Evolutionary conservation across 1,284 basidiomycete genomes (phyloP).

Genomic region (Leccinum griseonigrum): DNA sequence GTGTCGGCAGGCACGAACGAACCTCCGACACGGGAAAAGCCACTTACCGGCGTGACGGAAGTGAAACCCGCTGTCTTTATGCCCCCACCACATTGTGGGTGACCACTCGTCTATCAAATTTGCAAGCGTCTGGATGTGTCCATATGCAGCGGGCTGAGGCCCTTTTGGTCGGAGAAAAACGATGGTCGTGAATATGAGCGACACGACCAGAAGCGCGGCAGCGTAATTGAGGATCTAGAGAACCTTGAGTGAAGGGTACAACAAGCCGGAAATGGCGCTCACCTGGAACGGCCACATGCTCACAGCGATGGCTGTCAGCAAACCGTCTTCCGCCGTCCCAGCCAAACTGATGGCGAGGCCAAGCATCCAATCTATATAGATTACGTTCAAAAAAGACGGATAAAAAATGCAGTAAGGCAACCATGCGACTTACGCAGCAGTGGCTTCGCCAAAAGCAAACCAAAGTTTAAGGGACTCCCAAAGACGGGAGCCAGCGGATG

Average conservation of each 20-base stretch:
- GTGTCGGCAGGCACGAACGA: background rate
- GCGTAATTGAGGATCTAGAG: constrained; percentile 31
- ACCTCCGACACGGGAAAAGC: background rate
- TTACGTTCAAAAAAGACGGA: background rate
- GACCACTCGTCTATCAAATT: constrained; percentile 13
- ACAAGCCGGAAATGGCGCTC: background rate
- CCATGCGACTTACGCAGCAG: constrained; percentile 24
- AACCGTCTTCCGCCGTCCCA: constrained; percentile 10
- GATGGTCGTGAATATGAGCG: constrained; percentile 17
- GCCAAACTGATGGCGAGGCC: constrained; percentile 26
- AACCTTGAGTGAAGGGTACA: background rate
- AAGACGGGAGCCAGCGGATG: constrained; percentile 25
- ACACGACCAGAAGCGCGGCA: constrained; percentile 17
- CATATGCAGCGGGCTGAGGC: constrained; percentile 31
- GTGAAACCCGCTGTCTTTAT: constrained; percentile 14
- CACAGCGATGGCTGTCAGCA: constrained; percentile 20
- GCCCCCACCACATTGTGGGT: constrained; percentile 33
- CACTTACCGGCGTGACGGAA: constrained; percentile 23
- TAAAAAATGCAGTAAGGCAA: no score
- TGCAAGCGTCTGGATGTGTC: constrained; percentile 33
- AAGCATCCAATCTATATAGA: constrained; percentile 33
- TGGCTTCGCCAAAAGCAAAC: constrained; percentile 23
- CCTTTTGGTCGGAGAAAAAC: constrained; percentile 13
- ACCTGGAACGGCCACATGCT: constrained; percentile 32
- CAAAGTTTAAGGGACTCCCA: constrained; percentile 13